Evolutionary conservation across 2,329 filamentous ascomycete genomes (phyloP), one percentile per base, ranked within the genome.

Genomic region (Pseudopithomyces chartarum): DNA sequence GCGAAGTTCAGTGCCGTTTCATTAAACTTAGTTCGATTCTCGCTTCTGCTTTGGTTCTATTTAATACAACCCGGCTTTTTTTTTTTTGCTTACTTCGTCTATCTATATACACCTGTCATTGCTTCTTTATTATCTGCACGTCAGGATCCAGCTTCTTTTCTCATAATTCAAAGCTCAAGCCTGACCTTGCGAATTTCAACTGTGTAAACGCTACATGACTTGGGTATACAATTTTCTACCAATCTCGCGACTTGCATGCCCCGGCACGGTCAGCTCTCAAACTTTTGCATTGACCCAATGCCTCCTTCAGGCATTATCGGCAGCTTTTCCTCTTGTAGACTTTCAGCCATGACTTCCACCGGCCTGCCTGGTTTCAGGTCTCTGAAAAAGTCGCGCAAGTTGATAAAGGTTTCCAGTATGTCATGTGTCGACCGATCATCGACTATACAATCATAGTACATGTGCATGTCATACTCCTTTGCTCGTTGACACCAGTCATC

Each of bases 341-440:
- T 39, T 7, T 22, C 44, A 34, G 7, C 17, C 39, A 26, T n/a
- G 4, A 20, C 6, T 15, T 48, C 36, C 5, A 17, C 19, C 11
- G 34, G 12, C 32, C 47, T 43, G 17, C 43, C 50, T n/a, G 46
- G 26, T n/a, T 13, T 17, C 26, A 58, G 17, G 0, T 52, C 47
- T n/a, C 56, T 43, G 23, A 58, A 58, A 42, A 58, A 58, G 10
- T 58, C 56, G 34, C 56, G 39, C 19, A 58, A 32, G 22, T 50
- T 22, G 22, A 58, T 43, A 22, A 55, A 58, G 11, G 56, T 58
- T 32, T 58, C 56, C 19, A 55, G 56, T 23, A 58, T 58, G 20
- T 58, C 56, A 23, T 58, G 56, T 12, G 46, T 50, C 6, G 56
- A 29, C 4, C 56, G 40, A 33, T 58, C 42, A 23, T 58, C 56